A percentile compares a stretch with the other conserved stretches of the same genome.
These are phyloP conservation scores for Teunomyces lycoperdinae DNA, from an alignment of 805 yeast genomes.

Conservation along the genomic window DNA sequence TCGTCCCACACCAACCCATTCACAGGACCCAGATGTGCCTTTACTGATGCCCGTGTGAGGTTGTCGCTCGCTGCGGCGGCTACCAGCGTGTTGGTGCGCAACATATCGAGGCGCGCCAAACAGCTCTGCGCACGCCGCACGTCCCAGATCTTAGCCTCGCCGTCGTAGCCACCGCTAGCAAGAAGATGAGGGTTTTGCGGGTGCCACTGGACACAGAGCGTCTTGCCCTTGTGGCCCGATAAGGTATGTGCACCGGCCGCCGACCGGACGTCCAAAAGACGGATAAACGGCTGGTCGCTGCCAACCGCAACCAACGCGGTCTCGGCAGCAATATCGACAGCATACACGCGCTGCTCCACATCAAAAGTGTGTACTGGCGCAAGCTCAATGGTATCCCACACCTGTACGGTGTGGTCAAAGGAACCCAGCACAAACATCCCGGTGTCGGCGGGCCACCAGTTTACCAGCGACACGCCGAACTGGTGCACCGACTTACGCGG, in stretches of 20 bases:
- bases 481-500: constrained; percentile 49
- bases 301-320: constrained; percentile 66
- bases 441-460: constrained; percentile 89
- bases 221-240: constrained; percentile 56
- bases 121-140: constrained; percentile 66
- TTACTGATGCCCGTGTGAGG: constrained; percentile 34
- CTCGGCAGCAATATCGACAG: constrained; percentile 51
- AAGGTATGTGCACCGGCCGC: constrained; percentile 72
- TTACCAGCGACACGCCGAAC: constrained; percentile 68
- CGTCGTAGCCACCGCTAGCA: constrained; percentile 80
- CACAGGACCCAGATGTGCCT: constrained; percentile 76
- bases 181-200: constrained; percentile 60
- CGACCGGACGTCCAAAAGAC: constrained; percentile 72
- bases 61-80: constrained; percentile 19
- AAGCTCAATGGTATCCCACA: constrained; percentile 76
- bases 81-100: constrained; percentile 33
- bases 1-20: constrained; percentile 79
- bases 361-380: constrained; percentile 66
- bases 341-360: constrained; percentile 59
- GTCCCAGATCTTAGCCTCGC: constrained; percentile 84
- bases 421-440: constrained; percentile 85
- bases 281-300: constrained; percentile 62
- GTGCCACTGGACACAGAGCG: constrained; percentile 69
- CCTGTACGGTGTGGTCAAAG: constrained; percentile 69
- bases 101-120: constrained; percentile 59